Base-by-base conservation (phyloP, 2,329 filamentous ascomycete genomes). In the Fusarium oligoseptatum region DNA sequence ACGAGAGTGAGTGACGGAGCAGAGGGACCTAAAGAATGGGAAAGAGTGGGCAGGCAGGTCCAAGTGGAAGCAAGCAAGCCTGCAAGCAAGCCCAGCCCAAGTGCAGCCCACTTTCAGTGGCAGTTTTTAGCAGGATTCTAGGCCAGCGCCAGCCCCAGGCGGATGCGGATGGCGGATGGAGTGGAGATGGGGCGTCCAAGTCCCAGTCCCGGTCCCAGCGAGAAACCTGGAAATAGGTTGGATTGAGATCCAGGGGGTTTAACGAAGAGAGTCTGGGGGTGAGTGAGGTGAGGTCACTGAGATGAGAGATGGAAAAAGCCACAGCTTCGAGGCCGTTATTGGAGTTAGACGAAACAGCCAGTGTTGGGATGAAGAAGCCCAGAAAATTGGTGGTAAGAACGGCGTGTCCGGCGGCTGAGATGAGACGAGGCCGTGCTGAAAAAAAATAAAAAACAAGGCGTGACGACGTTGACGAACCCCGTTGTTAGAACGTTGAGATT, bases 61-160 rank as follows among this genome's bases (percentile, higher is more conserved):
- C 32, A 34, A 34, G 32, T 34, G 32, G 32, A 34, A 34, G 32
- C 32, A 34, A 34, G 32, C 32, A 34, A 34, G 32, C 29, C 29
- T 32, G 29, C 32, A 34, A 34, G 32, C 32, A 34, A 43, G 39
- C 6, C 39, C 39, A 45, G 43, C 20, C 43, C 43, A 48, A 48
- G 43, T 24, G 14, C 43, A 76, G 67, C 70, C 72, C 72, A 75
- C 72, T 75, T 75, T 64, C 60, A 73, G 57, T 75, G 72, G 72
- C 69, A 75, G 72, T 73, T 70, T 73, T 75, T 64, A 75, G 72
- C 72, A 75, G 72, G 72, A 75, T 75, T 75, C 72, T 73, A 73
- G 69, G 72, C 72, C 72, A 75, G 71, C 72, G 72, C 72, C 48
- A 75, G 72, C 69, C 43, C 72, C 72, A 75, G 72, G 72, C 66